Evolutionary conservation across 1,284 basidiomycete species (phyloP).

Genomic region (Anthracocystis setariae): DNA sequence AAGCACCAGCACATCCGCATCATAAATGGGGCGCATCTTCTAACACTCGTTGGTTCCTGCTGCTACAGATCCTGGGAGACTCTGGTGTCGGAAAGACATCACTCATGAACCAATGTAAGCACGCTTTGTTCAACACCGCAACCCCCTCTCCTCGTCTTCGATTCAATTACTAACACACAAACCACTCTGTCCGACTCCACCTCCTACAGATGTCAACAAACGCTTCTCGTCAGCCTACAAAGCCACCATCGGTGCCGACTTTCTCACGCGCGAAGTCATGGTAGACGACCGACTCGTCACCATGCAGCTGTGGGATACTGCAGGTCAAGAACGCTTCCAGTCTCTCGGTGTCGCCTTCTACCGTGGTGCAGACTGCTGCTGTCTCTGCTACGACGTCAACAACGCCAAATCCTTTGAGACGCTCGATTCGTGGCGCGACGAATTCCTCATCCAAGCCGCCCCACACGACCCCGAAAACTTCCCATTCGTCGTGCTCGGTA

Average conservation of each 20-base stretch:
- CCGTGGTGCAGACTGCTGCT: constrained; percentile 98
- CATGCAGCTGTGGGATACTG: constrained; percentile 99
- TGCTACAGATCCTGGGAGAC: constrained; percentile 59
- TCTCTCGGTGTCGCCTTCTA: constrained; percentile 98
- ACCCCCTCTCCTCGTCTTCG: not conserved
- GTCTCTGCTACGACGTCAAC: constrained; percentile 95
- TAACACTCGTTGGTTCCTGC: too few relatives aligned
- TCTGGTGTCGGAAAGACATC: constrained; percentile 95
- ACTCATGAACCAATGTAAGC: constrained; percentile 92
- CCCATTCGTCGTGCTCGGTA: constrained; percentile 89
- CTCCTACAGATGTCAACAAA: constrained; percentile 85
- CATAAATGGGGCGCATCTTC: too few relatives aligned
- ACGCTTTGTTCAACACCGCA: not conserved
- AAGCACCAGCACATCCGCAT: not conserved
- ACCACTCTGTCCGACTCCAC: not conserved
- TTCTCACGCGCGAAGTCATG: constrained; percentile 95
- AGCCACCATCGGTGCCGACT: constrained; percentile 70
- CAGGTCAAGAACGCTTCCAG: constrained; percentile 98
- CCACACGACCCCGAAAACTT: constrained; percentile 99
- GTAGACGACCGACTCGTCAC: constrained; percentile 97
- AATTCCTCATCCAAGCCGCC: constrained; percentile 77
- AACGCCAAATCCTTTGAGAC: constrained; percentile 98
- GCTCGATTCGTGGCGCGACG: constrained; percentile 67
- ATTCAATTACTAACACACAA: not conserved
- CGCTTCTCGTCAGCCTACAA: constrained; percentile 99